Evolutionary conservation across 148 eudicot species (phyloP).

Genomic region (Rhododendron griersonianum): DNA sequence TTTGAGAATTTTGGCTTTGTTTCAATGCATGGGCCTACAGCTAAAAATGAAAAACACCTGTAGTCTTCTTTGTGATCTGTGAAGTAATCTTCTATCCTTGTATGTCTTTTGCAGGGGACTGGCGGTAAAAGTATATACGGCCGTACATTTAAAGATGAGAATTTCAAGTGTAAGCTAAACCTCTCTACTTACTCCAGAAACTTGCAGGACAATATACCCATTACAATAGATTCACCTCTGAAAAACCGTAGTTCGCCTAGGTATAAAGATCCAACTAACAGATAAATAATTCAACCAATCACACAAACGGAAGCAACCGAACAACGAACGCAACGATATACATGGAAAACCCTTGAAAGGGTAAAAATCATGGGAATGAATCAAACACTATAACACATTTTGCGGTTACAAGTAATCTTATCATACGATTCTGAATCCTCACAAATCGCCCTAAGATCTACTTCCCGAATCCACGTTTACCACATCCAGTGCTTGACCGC

Average conservation of each 20-base stretch:
- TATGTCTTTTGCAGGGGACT: slow-evolving; percentile 62
- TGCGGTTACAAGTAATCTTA: neutral
- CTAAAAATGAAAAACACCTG: neutral
- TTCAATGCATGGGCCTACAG: neutral
- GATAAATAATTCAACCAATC: neutral
- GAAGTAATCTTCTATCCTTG: neutral
- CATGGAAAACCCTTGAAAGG: no score
- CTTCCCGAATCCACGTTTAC: no score
- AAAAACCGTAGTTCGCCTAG: neutral
- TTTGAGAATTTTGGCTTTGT: neutral
- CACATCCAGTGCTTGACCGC: no score
- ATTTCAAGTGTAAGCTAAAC: slow-evolving; percentile 76
- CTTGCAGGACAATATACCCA: neutral
- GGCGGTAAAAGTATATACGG: slow-evolving; percentile 99
- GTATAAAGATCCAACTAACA: neutral
- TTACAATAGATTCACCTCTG: neutral
- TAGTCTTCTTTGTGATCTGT: slow-evolving; percentile 3
- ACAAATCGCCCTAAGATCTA: no score
- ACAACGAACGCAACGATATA: neutral
- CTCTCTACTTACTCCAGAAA: neutral
- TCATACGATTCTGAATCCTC: neutral
- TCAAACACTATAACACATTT: neutral
- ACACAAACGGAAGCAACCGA: neutral
- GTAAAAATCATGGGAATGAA: neutral
- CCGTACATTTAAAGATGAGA: slow-evolving; percentile 90